Evolutionary conservation across 179 eudicot species (phyloP), one percentile per base, ranked within the genome.

Genomic region (Patellifolia procumbens): DNA sequence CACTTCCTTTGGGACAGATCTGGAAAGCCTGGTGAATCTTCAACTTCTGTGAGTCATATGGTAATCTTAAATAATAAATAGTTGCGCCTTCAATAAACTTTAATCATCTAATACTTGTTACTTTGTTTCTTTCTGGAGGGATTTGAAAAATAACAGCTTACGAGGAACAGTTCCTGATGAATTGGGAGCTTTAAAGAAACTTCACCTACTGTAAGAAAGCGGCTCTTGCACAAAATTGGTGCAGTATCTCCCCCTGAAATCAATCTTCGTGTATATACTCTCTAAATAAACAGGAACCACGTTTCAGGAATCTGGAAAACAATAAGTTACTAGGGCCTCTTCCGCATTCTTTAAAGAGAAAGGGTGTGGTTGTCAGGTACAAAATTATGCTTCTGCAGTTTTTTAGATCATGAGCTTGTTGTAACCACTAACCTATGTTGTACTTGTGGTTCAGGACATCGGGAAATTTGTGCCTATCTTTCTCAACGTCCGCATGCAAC

Each of bases 401-500:
- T 0, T 32, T 35, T 43, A 17, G 53, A 20, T 32, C 13, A 26
- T 53, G 7, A 22, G 59, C 42, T 66, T 49, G 70, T 42, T 42
- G 19, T 42, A 65, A 67, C 22, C n/a, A 46, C 9, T 26, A 28
- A 48, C 39, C n/a, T 15, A 22, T 7, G 15, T 61, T 77, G 31
- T 81, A 24, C 68, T 46, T 68, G 37, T 68, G 72, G 19, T 56
- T 64, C 89, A 92, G 97, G 82, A 74, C 89, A 70, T 84, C 90
- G 51, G 93, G 97, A 65, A 92, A 92, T 82, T 58, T 86, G 79
- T 92, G 97, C 81, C 87, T 90, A 37, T 78, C 87, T 22, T 90
- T 86, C 85, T 80, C 88, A 24, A 70, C 78, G 49, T 55, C 80
- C 31, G 63, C 68, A 42, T 90, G 92, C 75, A 68, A 65, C 59